Evolutionary conservation across 495 filamentous ascomycete species (phyloP).

Genomic region (Tetracladium marchalianum): DNA sequence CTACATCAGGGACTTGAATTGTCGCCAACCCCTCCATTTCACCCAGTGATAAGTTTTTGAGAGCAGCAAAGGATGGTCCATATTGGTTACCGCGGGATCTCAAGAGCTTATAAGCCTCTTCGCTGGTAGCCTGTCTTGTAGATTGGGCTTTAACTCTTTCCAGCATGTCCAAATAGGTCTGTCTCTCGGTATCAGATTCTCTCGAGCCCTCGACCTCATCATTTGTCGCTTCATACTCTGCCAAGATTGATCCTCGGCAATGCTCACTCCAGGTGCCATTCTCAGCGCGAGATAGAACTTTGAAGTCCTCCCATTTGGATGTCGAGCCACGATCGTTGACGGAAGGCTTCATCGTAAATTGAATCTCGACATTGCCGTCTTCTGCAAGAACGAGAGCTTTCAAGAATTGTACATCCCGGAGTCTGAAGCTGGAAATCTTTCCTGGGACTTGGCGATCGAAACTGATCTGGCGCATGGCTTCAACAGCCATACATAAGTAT

Average conservation of each 20-base stretch:
- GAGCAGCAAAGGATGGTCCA: neutral
- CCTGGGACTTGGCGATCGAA: neutral
- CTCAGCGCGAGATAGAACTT: constrained; percentile 10
- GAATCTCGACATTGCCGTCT: neutral
- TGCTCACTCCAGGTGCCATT: constrained; percentile 14
- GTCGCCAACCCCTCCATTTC: neutral
- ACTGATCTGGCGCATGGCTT: constrained; percentile 33
- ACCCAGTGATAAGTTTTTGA: neutral
- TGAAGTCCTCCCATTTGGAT: constrained; percentile 14
- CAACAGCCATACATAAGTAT: constrained; percentile 36
- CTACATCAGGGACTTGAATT: constrained; percentile 4
- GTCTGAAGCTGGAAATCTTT: neutral
- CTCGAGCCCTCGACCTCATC: constrained; percentile 6
- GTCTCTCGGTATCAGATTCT: constrained; percentile 1
- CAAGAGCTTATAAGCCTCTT: neutral
- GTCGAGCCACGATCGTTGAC: neutral
- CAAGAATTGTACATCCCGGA: constrained; percentile 1
- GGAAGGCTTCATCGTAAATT: neutral
- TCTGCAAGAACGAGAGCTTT: constrained; percentile 9
- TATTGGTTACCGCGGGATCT: neutral
- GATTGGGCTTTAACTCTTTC: neutral
- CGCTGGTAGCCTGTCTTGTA: too few species aligned
- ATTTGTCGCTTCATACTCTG: neutral
- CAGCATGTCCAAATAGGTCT: neutral
- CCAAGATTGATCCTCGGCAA: constrained; percentile 9